A percentile compares a stretch with the other conserved stretches of the same genome.
Conservation (phyloP, 371 early-diverging fungal genomes). For the Rhizomucor miehei region DNA sequence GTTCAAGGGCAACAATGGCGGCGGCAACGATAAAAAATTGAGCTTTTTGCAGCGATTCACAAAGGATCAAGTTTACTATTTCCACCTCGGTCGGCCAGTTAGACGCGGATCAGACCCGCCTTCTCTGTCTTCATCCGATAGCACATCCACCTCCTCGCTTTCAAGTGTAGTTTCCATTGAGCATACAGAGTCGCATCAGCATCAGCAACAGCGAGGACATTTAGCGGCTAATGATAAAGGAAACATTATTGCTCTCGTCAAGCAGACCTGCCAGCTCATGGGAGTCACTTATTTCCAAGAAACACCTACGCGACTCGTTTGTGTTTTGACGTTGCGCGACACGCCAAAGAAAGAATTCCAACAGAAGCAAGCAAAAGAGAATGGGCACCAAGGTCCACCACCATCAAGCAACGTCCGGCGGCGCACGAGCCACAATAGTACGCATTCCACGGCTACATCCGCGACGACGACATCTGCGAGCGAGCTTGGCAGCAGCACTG, state of each 20-base stretch:
- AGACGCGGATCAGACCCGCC: slow-evolving; percentile 19
- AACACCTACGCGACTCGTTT: slow-evolving; percentile 18
- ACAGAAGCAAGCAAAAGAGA: background rate
- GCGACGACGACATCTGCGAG: slow-evolving; percentile 6
- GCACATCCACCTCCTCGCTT: slow-evolving; percentile 20
- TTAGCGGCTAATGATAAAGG: slow-evolving; percentile 6
- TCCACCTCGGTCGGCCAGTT: slow-evolving; percentile 15
- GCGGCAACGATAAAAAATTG: background rate
- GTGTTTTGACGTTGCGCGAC: slow-evolving; percentile 36
- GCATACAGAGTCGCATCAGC: background rate
- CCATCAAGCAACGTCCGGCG: slow-evolving; percentile 8
- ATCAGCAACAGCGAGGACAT: slow-evolving; percentile 2
- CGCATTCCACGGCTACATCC: slow-evolving; percentile 8
- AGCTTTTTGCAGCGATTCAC: slow-evolving; percentile 31
- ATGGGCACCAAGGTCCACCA: background rate
- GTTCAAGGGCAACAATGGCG: slow-evolving; percentile 15
- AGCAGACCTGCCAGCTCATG: slow-evolving; percentile 37
- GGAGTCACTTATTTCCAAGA: slow-evolving; percentile 38
- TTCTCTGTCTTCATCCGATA: slow-evolving; percentile 26
- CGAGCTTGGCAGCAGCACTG: slow-evolving; percentile 4
- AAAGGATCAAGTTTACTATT: slow-evolving; percentile 37
- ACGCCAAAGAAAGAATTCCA: slow-evolving; percentile 11
- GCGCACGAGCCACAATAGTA: slow-evolving; percentile 15
- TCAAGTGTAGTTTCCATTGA: slow-evolving; percentile 11
- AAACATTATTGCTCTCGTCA: slow-evolving; percentile 28